These are phyloP conservation scores for Rhynchospora tenuis DNA, from an alignment of 176 grass and related monocot species.

Conservation along the genomic window DNA sequence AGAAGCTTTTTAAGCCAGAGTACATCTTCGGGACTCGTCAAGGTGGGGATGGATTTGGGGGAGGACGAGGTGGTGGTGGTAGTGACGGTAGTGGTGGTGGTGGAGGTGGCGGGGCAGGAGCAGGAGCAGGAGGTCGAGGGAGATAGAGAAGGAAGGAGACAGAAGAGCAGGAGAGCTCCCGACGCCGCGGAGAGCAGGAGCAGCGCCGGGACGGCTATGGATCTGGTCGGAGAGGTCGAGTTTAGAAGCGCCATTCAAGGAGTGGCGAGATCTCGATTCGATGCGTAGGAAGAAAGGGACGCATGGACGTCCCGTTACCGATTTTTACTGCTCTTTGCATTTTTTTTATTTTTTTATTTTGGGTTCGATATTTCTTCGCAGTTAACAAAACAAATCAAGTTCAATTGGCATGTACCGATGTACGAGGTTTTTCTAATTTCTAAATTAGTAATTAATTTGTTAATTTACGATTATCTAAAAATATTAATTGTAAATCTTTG, in stretches of 20 bases:
- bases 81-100: constrained; percentile 37
- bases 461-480: no score
- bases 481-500: no score
- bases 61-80: constrained; percentile 34
- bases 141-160: constrained; percentile 32
- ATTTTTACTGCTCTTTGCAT: no score
- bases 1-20: constrained; percentile 67
- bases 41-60: constrained; percentile 26
- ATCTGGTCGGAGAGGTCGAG: constrained; percentile 34
- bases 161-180: constrained; percentile 47
- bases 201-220: constrained; percentile 43
- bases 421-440: no score
- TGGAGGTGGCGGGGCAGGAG: constrained; percentile 38
- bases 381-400: no score
- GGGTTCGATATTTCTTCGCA: no score
- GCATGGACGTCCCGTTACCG: not conserved
- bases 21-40: constrained; percentile 56
- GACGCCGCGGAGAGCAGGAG: constrained; percentile 50
- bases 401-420: no score
- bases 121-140: constrained; percentile 23
- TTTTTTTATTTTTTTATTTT: no score
- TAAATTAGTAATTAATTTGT: no score
- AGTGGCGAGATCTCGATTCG: not conserved
- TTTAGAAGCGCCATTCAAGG: constrained; percentile 46
- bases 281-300: not conserved